phyloP scores from a whole-genome alignment of 495 filamentous ascomycete genomes.

The Xylaria venustula region DNA sequence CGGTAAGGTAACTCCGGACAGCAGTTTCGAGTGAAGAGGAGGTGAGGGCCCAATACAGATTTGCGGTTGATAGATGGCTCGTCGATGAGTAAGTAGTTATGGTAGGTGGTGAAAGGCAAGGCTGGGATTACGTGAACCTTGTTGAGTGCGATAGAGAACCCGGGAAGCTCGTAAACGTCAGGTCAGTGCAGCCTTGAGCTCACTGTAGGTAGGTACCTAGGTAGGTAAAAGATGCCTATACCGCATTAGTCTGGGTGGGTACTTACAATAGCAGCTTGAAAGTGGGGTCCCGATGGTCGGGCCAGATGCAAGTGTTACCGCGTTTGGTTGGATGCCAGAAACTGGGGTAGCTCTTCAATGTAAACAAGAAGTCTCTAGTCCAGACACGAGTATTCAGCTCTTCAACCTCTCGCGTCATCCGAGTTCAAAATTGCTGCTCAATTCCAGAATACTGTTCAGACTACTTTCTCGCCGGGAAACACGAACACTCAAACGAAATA shows the following conservation, averaged over 20 bases:
- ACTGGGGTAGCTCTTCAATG: constrained; percentile 8
- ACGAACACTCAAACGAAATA: not conserved
- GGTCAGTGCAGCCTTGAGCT: constrained; percentile 35
- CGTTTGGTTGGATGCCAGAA: not conserved
- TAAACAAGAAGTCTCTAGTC: constrained; percentile 12
- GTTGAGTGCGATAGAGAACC: constrained; percentile 8
- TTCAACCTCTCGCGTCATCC: not conserved
- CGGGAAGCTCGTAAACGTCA: constrained; percentile 25
- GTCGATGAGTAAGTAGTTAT: not conserved
- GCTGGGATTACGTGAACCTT: constrained; percentile 11
- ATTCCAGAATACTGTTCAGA: not conserved
- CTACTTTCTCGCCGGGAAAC: not conserved
- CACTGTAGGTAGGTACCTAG: not conserved
- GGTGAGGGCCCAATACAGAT: not conserved
- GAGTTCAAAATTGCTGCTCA: not conserved
- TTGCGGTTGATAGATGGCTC: not conserved
- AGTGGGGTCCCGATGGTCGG: not conserved
- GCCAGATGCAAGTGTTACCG: not conserved
- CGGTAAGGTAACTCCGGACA: not conserved
- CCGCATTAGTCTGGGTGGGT: not conserved
- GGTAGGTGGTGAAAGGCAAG: not conserved
- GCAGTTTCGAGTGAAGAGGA: not conserved
- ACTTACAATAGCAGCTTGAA: not conserved
- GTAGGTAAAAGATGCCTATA: not conserved
- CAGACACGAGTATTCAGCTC: not conserved